A percentile compares a stretch with the other conserved stretches of the same genome.
Evolutionary conservation across 345 rosid species (phyloP).

Genomic region (Rubroshorea leprosula): DNA sequence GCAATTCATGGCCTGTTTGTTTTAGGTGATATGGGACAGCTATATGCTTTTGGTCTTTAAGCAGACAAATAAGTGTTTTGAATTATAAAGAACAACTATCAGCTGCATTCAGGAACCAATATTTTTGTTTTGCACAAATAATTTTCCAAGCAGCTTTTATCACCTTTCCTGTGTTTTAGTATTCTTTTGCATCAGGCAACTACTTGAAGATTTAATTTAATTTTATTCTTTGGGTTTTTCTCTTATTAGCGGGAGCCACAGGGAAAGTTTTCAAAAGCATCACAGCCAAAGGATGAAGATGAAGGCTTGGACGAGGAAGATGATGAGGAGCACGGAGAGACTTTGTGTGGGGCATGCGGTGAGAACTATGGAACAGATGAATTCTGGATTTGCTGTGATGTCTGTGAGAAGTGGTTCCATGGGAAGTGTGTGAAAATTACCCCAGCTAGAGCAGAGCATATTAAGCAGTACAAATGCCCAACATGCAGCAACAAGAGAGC

Average conservation of each 20-base stretch:
- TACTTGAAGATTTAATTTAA: neutral
- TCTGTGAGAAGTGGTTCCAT: constrained; percentile 76
- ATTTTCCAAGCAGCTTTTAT: neutral
- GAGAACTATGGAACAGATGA: constrained; percentile 67
- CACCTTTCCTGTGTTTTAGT: neutral
- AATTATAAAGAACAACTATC: no score
- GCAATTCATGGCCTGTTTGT: no score
- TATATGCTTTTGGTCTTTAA: no score
- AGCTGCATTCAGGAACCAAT: no score
- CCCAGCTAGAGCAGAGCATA: constrained; percentile 63
- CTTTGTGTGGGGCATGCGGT: constrained; percentile 64
- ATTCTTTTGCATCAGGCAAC: neutral
- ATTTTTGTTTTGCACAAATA: no score
- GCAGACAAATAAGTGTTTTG: no score
- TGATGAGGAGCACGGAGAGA: constrained; percentile 55
- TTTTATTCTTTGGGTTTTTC: neutral
- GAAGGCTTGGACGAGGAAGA: constrained; percentile 48
- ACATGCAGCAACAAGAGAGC: constrained; percentile 66
- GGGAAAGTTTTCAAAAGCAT: constrained; percentile 30
- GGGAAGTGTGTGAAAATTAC: constrained; percentile 66
- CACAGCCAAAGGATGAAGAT: constrained; percentile 36
- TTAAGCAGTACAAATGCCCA: constrained; percentile 65
- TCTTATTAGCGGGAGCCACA: constrained; percentile 26
- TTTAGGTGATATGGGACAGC: no score
- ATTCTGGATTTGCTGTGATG: constrained; percentile 84